phyloP scores from a whole-genome alignment of 306 rosid genomes.

The Inga laurina region DNA sequence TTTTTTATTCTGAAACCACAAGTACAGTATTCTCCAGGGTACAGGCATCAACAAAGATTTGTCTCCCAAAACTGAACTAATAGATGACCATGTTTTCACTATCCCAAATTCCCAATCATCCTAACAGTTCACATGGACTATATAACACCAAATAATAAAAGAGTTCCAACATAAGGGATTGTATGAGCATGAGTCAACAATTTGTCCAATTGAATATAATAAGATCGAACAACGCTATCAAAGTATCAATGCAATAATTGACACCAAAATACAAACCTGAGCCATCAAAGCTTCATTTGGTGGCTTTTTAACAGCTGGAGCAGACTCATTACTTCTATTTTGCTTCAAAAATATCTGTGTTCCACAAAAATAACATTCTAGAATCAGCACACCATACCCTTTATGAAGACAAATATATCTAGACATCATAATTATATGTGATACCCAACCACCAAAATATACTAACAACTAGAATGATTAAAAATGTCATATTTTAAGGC shows the following conservation, averaged over 20 bases:
- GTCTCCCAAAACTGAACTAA: not conserved
- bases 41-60: not conserved
- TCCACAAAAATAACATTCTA: not conserved
- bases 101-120: not conserved
- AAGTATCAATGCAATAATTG: conserved; percentile 11
- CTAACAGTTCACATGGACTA: not conserved
- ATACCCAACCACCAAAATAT: conserved; percentile 20
- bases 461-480: conserved; percentile 5
- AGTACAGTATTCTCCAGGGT: not conserved
- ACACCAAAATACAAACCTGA: conserved; percentile 62
- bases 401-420: conserved; percentile 11
- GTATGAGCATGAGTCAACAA: not conserved
- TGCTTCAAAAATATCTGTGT: conserved; percentile 66
- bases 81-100: not conserved
- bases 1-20: not conserved
- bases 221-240: not conserved
- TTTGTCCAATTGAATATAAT: not conserved
- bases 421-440: not conserved
- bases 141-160: not conserved
- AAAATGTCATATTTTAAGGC: not conserved
- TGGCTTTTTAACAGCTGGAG: conserved; percentile 65
- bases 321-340: conserved; percentile 51
- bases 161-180: not conserved
- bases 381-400: conserved; percentile 19
- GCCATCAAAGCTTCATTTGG: conserved; percentile 67